These are phyloP conservation scores for Backusella circina DNA, from an alignment of 192 early-diverging fungal genomes.

Conservation along the genomic window DNA sequence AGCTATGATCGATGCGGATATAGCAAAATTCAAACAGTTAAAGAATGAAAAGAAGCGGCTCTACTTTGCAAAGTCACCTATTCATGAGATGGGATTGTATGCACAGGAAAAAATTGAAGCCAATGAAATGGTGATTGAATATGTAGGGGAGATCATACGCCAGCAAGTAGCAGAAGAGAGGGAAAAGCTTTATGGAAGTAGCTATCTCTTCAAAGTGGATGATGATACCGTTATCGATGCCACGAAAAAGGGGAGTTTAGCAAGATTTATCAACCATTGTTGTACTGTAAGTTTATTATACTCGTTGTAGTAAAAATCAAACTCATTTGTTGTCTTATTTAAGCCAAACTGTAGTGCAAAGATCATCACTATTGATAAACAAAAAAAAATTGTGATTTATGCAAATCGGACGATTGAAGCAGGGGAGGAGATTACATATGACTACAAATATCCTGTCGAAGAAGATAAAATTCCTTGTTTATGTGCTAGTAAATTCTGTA, in stretches of 20 bases:
- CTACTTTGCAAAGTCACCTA: constrained; percentile 87
- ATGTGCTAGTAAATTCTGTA: constrained; percentile 84
- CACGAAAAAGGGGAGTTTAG: constrained; percentile 95
- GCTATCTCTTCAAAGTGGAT: constrained; percentile 96
- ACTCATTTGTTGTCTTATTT: constrained; percentile 5
- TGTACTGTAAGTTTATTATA: constrained; percentile 69
- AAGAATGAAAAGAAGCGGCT: constrained; percentile 89
- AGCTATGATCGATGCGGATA: constrained; percentile 55
- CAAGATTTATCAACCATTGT: constrained; percentile 98
- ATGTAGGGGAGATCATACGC: constrained; percentile 95
- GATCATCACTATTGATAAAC: constrained; percentile 86
- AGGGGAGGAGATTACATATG: constrained; percentile 98
- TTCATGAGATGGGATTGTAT: constrained; percentile 99
- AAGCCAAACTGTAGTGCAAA: constrained; percentile 99
- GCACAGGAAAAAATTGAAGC: constrained; percentile 90
- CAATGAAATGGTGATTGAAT: constrained; percentile 97
- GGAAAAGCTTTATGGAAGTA: constrained; percentile 90
- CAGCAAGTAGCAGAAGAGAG: constrained; percentile 92
- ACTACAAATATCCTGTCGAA: constrained; percentile 95
- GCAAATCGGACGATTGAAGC: constrained; percentile 90
- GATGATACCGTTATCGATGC: constrained; percentile 96
- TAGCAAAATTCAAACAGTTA: constrained; percentile 89
- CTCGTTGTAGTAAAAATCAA: neutral
- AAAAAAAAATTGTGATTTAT: constrained; percentile 98
- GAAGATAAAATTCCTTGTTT: constrained; percentile 97